Percentiles rank a stretch among this genome's conserved stretches.
Evolutionary conservation across 495 filamentous ascomycete genomes (phyloP).

Genomic region (Hypoxylon cercidicola): DNA sequence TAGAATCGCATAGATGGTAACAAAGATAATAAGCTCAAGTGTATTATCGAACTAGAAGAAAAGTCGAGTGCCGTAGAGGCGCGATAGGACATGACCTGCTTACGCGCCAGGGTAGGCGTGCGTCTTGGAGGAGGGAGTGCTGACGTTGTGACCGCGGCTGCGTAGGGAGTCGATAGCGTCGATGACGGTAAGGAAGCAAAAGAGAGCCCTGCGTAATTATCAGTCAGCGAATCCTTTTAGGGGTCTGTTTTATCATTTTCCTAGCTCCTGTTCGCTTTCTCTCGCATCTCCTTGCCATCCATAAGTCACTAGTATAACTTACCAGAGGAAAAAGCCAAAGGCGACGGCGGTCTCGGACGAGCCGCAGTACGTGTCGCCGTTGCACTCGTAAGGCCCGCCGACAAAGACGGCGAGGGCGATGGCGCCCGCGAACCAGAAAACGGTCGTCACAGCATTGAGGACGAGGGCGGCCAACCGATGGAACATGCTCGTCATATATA

Average conservation of each 20-base stretch:
- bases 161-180: conserved; percentile 49
- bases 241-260: background rate
- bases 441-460: conserved; percentile 76
- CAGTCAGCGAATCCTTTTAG: conserved; percentile 1
- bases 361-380: conserved; percentile 48
- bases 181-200: conserved; percentile 51
- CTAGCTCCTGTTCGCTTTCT: no score
- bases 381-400: conserved; percentile 52
- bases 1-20: no score
- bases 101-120: conserved; percentile 48
- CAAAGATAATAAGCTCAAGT: no score
- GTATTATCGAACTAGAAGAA: conserved; percentile 6
- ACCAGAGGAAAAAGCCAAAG: conserved; percentile 60
- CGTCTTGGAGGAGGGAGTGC: conserved; percentile 31
- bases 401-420: conserved; percentile 75
- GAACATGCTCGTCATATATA: conserved; percentile 64
- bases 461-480: conserved; percentile 71
- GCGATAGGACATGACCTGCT: background rate
- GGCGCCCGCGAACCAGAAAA: conserved; percentile 90
- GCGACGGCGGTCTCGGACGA: conserved; percentile 55
- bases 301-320: background rate
- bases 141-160: conserved; percentile 45
- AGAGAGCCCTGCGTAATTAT: conserved; percentile 42
- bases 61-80: background rate
- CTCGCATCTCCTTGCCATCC: no score